Conservation (phyloP, 768 basidiomycete species). For the Sporobolomyces pararoseus region DNA sequence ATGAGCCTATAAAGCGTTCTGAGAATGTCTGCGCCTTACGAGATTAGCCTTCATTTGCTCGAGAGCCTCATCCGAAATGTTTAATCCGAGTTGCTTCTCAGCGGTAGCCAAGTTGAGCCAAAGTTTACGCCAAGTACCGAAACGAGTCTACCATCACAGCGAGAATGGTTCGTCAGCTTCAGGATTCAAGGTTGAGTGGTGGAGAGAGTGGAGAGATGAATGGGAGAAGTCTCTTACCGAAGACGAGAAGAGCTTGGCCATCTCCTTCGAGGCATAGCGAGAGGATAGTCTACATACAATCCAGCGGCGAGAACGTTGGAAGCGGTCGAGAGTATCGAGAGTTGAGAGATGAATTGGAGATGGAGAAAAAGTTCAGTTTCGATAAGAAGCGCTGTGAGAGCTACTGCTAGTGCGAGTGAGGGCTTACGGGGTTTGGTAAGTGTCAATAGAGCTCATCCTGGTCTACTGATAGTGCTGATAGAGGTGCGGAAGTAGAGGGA, state of each 20-base stretch:
- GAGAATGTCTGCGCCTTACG: no score
- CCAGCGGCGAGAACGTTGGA: neutral
- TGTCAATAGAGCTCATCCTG: constrained; percentile 34
- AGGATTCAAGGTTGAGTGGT: neutral
- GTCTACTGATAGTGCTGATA: neutral
- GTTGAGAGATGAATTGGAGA: neutral
- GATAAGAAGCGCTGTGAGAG: neutral
- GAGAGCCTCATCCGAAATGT: constrained; percentile 83
- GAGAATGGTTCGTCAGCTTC: neutral
- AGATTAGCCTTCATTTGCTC: constrained; percentile 91
- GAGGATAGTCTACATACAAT: constrained; percentile 53
- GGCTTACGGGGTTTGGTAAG: constrained; percentile 45
- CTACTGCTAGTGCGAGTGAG: neutral
- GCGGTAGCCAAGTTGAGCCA: constrained; percentile 97
- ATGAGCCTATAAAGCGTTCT: no score
- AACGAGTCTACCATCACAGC: constrained; percentile 66
- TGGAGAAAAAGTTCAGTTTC: neutral
- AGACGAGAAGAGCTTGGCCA: constrained; percentile 94
- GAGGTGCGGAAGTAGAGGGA: neutral
- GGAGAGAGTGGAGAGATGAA: neutral
- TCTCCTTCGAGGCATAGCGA: constrained; percentile 98
- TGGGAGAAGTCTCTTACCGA: constrained; percentile 55
- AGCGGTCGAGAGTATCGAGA: neutral
- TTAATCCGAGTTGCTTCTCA: constrained; percentile 89
- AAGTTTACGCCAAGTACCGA: constrained; percentile 87